Percentiles rank a stretch among this genome's conserved stretches.
These are phyloP conservation scores for Balamuthia mandrillaris DNA, from an alignment of 208 protist genomes.

Conservation along the genomic window DNA sequence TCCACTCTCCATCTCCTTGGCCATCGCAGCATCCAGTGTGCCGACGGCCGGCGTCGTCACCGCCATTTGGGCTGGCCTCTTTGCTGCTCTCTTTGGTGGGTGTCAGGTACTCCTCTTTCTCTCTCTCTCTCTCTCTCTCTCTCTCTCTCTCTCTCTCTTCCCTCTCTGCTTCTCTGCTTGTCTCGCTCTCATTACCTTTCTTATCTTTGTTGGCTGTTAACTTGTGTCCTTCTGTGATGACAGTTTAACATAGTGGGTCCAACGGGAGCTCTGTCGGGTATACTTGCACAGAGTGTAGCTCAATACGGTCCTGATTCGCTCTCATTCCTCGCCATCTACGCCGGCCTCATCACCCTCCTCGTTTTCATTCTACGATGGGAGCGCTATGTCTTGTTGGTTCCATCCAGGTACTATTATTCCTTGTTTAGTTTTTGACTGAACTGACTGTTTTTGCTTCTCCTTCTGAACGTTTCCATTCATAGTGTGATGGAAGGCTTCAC, in stretches of 20 bases:
- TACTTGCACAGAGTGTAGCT: not conserved
- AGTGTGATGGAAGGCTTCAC: slow-evolving; percentile 54
- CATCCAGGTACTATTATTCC: too few species aligned
- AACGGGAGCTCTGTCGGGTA: slow-evolving; percentile 41
- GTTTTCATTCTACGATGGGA: slow-evolving; percentile 38
- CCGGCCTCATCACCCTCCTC: slow-evolving; percentile 36
- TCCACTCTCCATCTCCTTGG: slow-evolving; percentile 51
- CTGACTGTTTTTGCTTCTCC: too few species aligned
- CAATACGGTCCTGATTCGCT: slow-evolving; percentile 35
- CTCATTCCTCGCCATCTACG: slow-evolving; percentile 32
- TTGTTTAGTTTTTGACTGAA: too few species aligned
- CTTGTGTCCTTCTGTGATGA: too few species aligned
- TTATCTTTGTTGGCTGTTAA: too few species aligned
- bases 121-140: too few species aligned
- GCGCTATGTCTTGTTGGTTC: slow-evolving; percentile 38
- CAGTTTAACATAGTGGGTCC: slow-evolving; percentile 54
- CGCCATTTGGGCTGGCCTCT: slow-evolving; percentile 45
- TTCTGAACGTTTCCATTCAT: too few species aligned
- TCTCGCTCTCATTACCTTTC: too few species aligned
- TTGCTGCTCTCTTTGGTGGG: slow-evolving; percentile 30
- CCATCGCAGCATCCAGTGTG: slow-evolving; percentile 23
- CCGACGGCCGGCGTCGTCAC: slow-evolving; percentile 39
- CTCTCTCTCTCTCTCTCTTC: too few species aligned
- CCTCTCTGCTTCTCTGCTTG: too few species aligned
- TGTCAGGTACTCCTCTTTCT: too few species aligned